Evolutionary conservation across 306 rosid genomes (phyloP), one percentile per base, ranked within the genome.

Genomic region (Sicyos baderoa): DNA sequence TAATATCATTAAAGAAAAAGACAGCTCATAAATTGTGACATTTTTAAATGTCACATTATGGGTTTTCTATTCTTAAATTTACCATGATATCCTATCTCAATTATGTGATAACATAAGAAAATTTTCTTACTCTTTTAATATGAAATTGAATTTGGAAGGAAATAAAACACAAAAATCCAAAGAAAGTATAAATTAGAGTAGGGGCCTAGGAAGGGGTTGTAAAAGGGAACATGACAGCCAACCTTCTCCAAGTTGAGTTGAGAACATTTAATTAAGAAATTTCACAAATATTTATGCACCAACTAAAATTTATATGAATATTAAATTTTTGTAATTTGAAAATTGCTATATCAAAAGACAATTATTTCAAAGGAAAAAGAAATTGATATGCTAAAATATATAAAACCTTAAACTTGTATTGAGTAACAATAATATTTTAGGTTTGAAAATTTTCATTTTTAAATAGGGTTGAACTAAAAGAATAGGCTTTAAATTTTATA

Each of bases 111-210:
- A 15, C 4, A 29, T 29, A 29, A 29, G 35, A 29, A 29, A 55
- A 56, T 13, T 56, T 56, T 3, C 11, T 56, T 23, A 22, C 6
- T 22, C 35, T 12, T 23, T 10, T 23, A 12, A 56, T 6, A 56
- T 29, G 9, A 16, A 29, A 59, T 12, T 17, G 13, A 54, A 17
- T 17, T 54, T 54, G 25, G 25, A 19, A 10, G 27, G 21, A 54
- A 54, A 21, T 7, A 54, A 54, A 57, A 57, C 5, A 5, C 14
- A 0, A 58, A 27, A 58, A 58, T 25, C 19, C 44, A 25, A 14
- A 58, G 37, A 56, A 56, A 23, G 37, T 56, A 59, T 59, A 61
- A 60, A 6, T 60, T 29, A 61, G 68, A 61, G 23, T 61, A 61
- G 49, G 68, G 68, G 49, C 68, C 68, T 60, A 37, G 7, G 49